phyloP scores from a whole-genome alignment of 768 basidiomycete genomes.

The Suillus lakei region DNA sequence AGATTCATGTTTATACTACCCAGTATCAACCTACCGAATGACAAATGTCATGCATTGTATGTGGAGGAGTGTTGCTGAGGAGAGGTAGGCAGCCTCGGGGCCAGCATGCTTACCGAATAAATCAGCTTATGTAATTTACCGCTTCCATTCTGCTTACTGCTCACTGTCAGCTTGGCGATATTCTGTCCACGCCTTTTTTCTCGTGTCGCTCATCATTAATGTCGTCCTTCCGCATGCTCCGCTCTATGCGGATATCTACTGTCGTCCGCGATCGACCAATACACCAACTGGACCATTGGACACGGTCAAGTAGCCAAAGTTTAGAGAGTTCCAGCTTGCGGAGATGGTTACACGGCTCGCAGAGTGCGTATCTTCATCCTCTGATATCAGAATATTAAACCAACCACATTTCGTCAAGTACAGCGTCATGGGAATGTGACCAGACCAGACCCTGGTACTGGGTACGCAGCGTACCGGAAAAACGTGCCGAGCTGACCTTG shows the following conservation, averaged over 20 bases:
- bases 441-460: constrained; percentile 71
- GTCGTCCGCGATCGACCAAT: background rate
- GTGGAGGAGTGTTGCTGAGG: background rate
- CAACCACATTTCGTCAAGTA: constrained; percentile 10
- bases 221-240: background rate
- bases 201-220: background rate
- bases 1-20: background rate
- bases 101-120: background rate
- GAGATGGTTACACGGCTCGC: constrained; percentile 22
- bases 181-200: background rate
- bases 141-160: background rate
- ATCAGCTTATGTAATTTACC: background rate
- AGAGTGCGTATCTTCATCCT: constrained; percentile 14
- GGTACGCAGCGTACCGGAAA: constrained; percentile 46
- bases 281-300: background rate
- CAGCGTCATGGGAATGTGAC: constrained; percentile 55
- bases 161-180: background rate
- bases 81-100: background rate
- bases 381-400: background rate
- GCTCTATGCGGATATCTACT: background rate
- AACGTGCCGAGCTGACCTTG: background rate
- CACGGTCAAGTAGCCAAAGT: background rate
- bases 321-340: background rate
- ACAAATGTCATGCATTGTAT: background rate
- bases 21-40: background rate